Conservation (phyloP, 140 eudicot species). For the Stevia rebaudiana region DNA sequence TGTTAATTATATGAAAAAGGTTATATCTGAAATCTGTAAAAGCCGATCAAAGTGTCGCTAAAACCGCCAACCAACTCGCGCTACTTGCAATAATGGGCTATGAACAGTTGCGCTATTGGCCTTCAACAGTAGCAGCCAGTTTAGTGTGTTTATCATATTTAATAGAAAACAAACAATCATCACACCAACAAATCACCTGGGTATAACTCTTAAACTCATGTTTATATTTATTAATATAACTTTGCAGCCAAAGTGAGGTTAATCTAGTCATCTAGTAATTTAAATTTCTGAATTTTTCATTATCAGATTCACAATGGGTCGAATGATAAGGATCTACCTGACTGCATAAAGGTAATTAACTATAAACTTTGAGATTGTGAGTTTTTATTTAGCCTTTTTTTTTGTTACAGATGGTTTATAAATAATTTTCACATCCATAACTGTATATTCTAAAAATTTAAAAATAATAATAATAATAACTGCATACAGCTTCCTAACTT, state of each 20-base stretch:
- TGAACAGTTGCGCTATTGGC: conserved; percentile 78
- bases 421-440: too few relatives aligned
- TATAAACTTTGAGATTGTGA: neutral
- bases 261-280: conserved; percentile 18
- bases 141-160: conserved; percentile 68
- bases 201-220: conserved; percentile 29
- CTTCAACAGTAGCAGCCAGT: conserved; percentile 95
- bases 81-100: conserved; percentile 59
- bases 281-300: conserved; percentile 17
- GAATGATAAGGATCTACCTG: conserved; percentile 57
- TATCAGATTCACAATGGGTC: conserved; percentile 54
- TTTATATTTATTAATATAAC: neutral
- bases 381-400: neutral
- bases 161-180: conserved; percentile 46
- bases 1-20: conserved; percentile 42
- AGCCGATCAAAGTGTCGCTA: conserved; percentile 52
- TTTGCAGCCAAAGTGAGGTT: conserved; percentile 1
- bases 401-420: neutral
- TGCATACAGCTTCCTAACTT: conserved; percentile 8
- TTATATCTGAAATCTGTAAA: conserved; percentile 85
- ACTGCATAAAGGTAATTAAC: conserved; percentile 70
- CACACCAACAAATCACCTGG: conserved; percentile 49
- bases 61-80: conserved; percentile 64
- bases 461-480: neutral
- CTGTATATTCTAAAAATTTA: neutral